Evolutionary conservation across 176 grass and related monocot species (phyloP).

Genomic region (Elaeis guineensis): DNA sequence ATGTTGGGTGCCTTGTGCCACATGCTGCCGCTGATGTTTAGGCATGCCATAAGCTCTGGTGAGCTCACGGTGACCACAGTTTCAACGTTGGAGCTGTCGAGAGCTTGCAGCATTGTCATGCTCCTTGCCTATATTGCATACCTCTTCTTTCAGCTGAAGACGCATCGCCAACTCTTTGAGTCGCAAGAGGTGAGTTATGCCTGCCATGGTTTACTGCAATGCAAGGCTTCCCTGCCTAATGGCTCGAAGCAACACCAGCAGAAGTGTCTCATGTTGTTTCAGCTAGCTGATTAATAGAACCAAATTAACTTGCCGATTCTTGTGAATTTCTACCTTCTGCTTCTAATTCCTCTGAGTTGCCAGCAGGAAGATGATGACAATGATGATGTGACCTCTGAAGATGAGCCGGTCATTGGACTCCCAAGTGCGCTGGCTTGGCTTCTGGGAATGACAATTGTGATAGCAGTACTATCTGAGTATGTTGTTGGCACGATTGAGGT

Average conservation of each 20-base stretch:
- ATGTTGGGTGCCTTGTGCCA: constrained; percentile 71
- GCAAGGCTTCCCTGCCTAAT: too few species aligned
- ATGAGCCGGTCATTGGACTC: constrained; percentile 48
- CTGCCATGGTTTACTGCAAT: too few species aligned
- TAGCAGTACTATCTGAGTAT: constrained; percentile 74
- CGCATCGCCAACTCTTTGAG: constrained; percentile 76
- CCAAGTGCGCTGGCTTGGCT: constrained; percentile 69
- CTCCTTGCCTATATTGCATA: constrained; percentile 71
- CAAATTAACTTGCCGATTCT: too few species aligned
- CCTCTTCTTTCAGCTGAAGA: constrained; percentile 98
- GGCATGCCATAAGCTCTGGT: constrained; percentile 33
- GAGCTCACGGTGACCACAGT: constrained; percentile 24
- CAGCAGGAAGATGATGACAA: constrained; percentile 30
- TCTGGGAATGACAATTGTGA: constrained; percentile 49
- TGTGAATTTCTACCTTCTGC: too few species aligned
- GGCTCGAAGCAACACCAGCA: too few species aligned
- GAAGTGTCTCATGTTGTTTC: too few species aligned
- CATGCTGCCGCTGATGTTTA: constrained; percentile 59
- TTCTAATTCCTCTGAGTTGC: too few species aligned
- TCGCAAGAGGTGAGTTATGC: constrained; percentile 40
- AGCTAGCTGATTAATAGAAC: too few species aligned
- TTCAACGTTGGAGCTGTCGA: constrained; percentile 53
- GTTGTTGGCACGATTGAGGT: constrained; percentile 93
- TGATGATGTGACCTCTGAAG: constrained; percentile 45
- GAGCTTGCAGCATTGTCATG: constrained; percentile 78